These are phyloP conservation scores for Colletotrichum cuscutae DNA, from an alignment of 2,329 filamentous ascomycete genomes.

Conservation along the genomic window DNA sequence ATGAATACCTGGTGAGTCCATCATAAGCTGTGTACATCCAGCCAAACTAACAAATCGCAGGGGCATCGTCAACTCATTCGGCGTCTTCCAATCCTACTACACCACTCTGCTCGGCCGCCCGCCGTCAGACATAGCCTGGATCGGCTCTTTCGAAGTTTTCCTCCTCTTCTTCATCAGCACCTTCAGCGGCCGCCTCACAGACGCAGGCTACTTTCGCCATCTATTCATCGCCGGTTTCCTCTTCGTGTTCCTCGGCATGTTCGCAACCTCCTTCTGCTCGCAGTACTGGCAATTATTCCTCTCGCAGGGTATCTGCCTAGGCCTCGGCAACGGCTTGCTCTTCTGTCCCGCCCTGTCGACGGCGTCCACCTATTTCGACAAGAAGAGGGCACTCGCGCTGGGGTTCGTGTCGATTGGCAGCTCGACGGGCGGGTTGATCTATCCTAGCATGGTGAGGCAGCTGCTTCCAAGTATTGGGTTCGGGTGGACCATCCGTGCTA, in stretches of 20 bases:
- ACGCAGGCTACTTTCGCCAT: slow-evolving; percentile 62
- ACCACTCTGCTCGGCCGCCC: slow-evolving; percentile 48
- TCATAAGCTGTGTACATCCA: neutral
- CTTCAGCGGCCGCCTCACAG: slow-evolving; percentile 62
- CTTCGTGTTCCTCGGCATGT: slow-evolving; percentile 57
- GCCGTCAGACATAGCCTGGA: slow-evolving; percentile 62
- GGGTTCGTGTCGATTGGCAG: slow-evolving; percentile 70
- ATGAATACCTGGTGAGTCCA: slow-evolving; percentile 59
- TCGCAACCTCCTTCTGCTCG: slow-evolving; percentile 54
- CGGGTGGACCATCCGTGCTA: slow-evolving; percentile 65
- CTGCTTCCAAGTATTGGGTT: slow-evolving; percentile 68
- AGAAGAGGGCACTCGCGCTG: slow-evolving; percentile 67
- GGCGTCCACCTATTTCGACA: slow-evolving; percentile 73
- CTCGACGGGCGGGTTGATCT: slow-evolving; percentile 66
- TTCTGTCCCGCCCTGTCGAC: slow-evolving; percentile 74
- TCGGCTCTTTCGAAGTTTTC: slow-evolving; percentile 65
- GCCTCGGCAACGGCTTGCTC: slow-evolving; percentile 69
- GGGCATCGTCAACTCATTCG: slow-evolving; percentile 66
- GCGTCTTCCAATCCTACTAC: slow-evolving; percentile 67
- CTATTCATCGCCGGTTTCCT: slow-evolving; percentile 52
- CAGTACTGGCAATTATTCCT: slow-evolving; percentile 67
- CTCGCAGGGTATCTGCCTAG: slow-evolving; percentile 64
- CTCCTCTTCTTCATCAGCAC: slow-evolving; percentile 65
- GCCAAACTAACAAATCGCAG: slow-evolving; percentile 36
- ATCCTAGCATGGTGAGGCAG: slow-evolving; percentile 66